These are phyloP conservation scores for Coniferiporia weirii DNA, from an alignment of 1,284 basidiomycete genomes.

Conservation along the genomic window DNA sequence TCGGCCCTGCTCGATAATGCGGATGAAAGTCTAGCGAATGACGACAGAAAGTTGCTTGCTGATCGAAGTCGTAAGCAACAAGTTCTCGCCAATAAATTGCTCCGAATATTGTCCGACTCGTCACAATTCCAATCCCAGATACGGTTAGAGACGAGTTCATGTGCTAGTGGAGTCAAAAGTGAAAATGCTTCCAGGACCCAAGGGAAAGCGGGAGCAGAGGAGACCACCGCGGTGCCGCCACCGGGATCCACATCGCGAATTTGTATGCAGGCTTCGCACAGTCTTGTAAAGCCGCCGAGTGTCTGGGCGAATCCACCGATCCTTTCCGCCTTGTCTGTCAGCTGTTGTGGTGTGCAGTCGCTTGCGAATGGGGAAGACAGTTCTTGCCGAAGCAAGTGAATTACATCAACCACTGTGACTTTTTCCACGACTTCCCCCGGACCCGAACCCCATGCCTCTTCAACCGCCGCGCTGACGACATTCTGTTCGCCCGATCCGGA, in stretches of 20 bases:
- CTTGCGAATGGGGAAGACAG: slow-evolving; percentile 21
- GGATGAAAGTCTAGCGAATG: slow-evolving; percentile 54
- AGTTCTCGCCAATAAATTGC: not conserved
- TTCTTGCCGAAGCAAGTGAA: slow-evolving; percentile 24
- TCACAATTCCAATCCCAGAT: not conserved
- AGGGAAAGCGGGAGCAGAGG: not conserved
- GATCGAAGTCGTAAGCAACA: slow-evolving; percentile 34
- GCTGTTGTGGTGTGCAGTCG: not conserved
- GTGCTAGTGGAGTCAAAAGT: not conserved
- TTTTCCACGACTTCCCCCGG: slow-evolving; percentile 37
- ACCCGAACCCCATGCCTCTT: slow-evolving; percentile 16
- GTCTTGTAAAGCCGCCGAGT: slow-evolving; percentile 1
- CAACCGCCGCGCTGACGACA: slow-evolving; percentile 26
- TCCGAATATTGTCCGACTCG: not conserved
- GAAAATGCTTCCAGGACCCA: slow-evolving; percentile 5
- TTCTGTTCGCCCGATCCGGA: slow-evolving; percentile 61
- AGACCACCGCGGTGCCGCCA: not conserved
- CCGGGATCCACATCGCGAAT: not conserved
- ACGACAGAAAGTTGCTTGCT: slow-evolving; percentile 45
- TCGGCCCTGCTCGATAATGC: slow-evolving; percentile 48
- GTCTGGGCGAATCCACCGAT: not conserved
- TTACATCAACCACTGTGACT: slow-evolving; percentile 31
- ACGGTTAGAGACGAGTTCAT: not conserved
- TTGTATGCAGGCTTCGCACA: slow-evolving; percentile 5
- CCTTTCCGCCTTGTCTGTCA: not conserved